Base-by-base conservation (phyloP, 2,329 filamentous ascomycete genomes). In the Apiospora sp. region DNA sequence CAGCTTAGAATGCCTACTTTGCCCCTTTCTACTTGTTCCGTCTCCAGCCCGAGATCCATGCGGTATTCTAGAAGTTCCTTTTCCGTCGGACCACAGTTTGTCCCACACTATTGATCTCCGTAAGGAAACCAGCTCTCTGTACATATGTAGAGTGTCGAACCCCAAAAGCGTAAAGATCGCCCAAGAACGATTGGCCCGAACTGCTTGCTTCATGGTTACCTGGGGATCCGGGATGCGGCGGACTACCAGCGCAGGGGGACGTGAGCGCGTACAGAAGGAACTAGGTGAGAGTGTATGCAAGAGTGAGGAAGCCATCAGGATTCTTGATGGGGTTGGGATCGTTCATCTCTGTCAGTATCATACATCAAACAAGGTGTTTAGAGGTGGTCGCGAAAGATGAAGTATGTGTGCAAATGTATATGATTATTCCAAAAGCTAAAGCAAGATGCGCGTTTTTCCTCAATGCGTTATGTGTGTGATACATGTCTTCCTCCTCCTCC, bases 381-480 rank as follows among this genome's bases (percentile, higher is more conserved):
- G 19, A 37, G n/a, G 54, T 6, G 58, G 30, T 30, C 30, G 14
- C 37, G 30, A 41, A 64, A 41, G 30, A 13, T 64, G 22, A 30
- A 22, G 22, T 61, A 22, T n/a, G 34, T 10, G 37, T 41, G 37
- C 37, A 41, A 41, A 10, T 41, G 34, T 22, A 41, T n/a, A 64
- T 61, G 54, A 34, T 64, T 64, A 34, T 64, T 41, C 34, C 58
- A 64, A 64, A 64, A 64, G 41, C 58, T 12, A 64, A 61, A 22
- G 58, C 58, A 64, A 37, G 34, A 64, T 64, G 54, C 19, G 30
- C 30, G 37, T 41, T 5, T 41, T 61, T 61, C 54, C 34, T 22
- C 58, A 64, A 41, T 64, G 30, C 54, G 54, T 41, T 41, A 41
- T 41, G 37, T 41, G 37, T 41, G 37, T 41, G 37, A 41, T 41